Conservation (phyloP, 2,329 filamentous ascomycete genomes). For the Pseudophaeomoniella oleicola region DNA sequence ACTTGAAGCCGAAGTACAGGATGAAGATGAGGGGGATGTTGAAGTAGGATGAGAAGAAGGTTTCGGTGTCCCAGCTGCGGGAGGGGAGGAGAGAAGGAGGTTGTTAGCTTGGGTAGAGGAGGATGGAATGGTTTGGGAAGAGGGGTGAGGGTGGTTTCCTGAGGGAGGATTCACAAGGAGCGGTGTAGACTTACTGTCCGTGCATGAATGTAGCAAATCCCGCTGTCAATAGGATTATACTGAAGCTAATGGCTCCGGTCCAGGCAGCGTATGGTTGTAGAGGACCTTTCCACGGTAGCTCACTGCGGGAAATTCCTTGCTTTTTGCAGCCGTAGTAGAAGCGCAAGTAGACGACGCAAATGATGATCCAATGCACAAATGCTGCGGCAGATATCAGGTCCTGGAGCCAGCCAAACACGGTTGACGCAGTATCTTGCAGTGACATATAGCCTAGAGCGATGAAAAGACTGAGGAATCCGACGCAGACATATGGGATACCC, state of each 20-base stretch:
- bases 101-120: too few species aligned
- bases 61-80: slow-evolving; percentile 41
- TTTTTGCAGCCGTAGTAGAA: slow-evolving; percentile 31
- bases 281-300: slow-evolving; percentile 33
- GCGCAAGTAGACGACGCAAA: slow-evolving; percentile 37
- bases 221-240: slow-evolving; percentile 50
- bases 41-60: slow-evolving; percentile 47
- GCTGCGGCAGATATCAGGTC: slow-evolving; percentile 48
- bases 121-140: too few species aligned
- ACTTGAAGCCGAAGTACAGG: slow-evolving; percentile 36
- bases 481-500: slow-evolving; percentile 42
- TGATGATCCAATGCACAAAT: slow-evolving; percentile 49
- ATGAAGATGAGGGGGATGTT: slow-evolving; percentile 43
- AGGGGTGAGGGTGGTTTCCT: too few species aligned
- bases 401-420: slow-evolving; percentile 53
- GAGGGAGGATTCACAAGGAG: too few species aligned
- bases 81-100: slow-evolving; percentile 48
- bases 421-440: slow-evolving; percentile 23
- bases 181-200: too few species aligned
- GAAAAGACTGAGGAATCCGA: slow-evolving; percentile 38
- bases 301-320: slow-evolving; percentile 21
- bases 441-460: slow-evolving; percentile 26
- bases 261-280: slow-evolving; percentile 50
- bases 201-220: slow-evolving; percentile 42
- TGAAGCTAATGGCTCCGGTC: slow-evolving; percentile 40